Conservation (phyloP, 352 stramenopile genomes). For the Pythium angustatum region DNA sequence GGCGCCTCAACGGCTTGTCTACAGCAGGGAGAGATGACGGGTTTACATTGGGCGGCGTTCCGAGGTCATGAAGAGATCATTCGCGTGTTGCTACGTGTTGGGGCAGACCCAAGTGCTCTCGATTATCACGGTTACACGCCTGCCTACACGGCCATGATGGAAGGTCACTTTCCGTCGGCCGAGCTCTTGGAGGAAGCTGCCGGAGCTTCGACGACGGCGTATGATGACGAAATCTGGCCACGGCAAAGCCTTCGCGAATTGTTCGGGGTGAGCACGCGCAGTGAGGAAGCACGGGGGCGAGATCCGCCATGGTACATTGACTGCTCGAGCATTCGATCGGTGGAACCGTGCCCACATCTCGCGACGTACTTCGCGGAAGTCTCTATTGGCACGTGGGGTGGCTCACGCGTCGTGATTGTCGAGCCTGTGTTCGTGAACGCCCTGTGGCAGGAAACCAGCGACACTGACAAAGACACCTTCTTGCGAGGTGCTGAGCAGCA, state of each 20-base stretch:
- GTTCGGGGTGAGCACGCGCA: too few species aligned
- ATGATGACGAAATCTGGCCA: not conserved
- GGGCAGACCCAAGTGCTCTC: not conserved
- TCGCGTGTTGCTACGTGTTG: not conserved
- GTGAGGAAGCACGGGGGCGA: too few species aligned
- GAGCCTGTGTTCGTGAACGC: not conserved
- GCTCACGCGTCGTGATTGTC: not conserved
- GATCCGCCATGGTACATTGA: slow-evolving; percentile 13
- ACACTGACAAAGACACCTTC: not conserved
- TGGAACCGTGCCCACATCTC: not conserved
- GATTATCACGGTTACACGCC: slow-evolving; percentile 1
- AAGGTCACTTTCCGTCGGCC: not conserved
- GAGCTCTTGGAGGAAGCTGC: not conserved
- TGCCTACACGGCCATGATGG: not conserved
- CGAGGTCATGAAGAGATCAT: not conserved
- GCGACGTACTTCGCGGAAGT: not conserved
- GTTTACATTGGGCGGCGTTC: not conserved
- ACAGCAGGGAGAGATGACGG: slow-evolving; percentile 2
- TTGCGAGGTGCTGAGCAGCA: too few species aligned
- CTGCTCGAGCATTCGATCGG: not conserved
- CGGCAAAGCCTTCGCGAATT: not conserved
- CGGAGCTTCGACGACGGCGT: not conserved
- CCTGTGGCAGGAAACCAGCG: not conserved
- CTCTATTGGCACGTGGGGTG: slow-evolving; percentile 5
- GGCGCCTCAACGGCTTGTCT: not conserved